These are phyloP conservation scores for Diplodia corticola DNA, from an alignment of 2,329 filamentous ascomycete species.

Conservation along the genomic window DNA sequence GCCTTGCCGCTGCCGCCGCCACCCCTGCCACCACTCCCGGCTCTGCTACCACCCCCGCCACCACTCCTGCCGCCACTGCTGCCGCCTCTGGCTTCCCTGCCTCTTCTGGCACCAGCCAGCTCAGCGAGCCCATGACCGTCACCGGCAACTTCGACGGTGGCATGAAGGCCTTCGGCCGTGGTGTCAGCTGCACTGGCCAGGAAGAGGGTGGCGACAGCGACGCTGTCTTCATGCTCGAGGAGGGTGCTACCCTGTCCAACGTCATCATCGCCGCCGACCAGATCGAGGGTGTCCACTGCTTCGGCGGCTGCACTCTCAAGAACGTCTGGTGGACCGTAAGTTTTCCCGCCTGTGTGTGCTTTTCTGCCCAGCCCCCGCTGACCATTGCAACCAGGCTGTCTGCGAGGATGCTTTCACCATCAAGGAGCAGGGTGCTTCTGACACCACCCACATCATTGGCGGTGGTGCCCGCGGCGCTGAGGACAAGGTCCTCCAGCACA, in stretches of 20 bases:
- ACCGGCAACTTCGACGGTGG: constrained; percentile 22
- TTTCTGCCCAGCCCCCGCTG: no score
- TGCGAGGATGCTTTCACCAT: constrained; percentile 45
- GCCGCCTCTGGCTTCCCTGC: constrained; percentile 19
- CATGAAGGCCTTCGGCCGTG: constrained; percentile 24
- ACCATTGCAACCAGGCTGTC: constrained; percentile 25
- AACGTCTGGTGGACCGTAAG: constrained; percentile 32
- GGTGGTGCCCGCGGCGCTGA: constrained; percentile 32
- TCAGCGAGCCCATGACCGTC: constrained; percentile 20
- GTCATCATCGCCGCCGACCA: constrained; percentile 52
- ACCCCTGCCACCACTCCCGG: constrained; percentile 1
- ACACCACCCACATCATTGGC: constrained; percentile 33
- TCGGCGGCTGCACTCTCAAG: constrained; percentile 49
- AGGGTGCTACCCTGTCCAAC: constrained; percentile 47
- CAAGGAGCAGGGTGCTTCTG: constrained; percentile 23
- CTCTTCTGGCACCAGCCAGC: constrained; percentile 23
- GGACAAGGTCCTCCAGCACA: constrained; percentile 39
- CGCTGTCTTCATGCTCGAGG: constrained; percentile 23
- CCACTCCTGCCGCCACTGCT: constrained; percentile 14
- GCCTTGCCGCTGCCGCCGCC: not conserved
- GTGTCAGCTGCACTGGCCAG: constrained; percentile 22
- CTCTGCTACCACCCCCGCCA: constrained; percentile 5
- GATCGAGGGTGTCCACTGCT: constrained; percentile 54
- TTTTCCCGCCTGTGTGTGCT: no score
- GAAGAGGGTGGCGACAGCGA: constrained; percentile 23